Evolutionary conservation across 2,329 filamentous ascomycete genomes (phyloP).

Genomic region (Diaporthe sp.): DNA sequence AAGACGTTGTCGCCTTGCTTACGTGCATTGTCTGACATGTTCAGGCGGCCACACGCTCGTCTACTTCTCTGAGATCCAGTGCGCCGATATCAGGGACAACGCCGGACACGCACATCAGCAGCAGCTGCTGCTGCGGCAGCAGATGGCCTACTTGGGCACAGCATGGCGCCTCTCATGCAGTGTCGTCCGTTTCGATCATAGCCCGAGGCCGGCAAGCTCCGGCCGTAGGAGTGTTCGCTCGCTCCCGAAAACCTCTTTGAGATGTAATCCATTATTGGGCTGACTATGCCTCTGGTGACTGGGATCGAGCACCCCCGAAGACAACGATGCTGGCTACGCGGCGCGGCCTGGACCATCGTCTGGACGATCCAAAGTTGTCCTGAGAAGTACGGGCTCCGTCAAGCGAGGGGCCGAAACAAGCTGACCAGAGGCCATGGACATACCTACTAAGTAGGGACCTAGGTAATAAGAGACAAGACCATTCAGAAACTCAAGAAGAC

Average conservation of each 20-base stretch:
- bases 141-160: slow-evolving; percentile 10
- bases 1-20: background rate
- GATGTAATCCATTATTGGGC: background rate
- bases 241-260: background rate
- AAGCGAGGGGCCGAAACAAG: background rate
- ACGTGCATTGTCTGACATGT: background rate
- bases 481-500: background rate
- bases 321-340: background rate
- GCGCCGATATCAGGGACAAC: background rate
- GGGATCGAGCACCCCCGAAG: background rate
- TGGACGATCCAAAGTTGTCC: background rate
- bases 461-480: background rate
- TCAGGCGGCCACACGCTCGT: background rate
- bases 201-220: background rate
- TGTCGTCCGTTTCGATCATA: slow-evolving; percentile 11
- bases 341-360: background rate
- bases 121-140: no score
- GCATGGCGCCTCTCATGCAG: slow-evolving; percentile 24
- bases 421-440: background rate
- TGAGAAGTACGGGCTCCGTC: background rate
- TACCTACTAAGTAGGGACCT: no score
- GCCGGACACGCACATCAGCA: background rate
- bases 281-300: background rate
- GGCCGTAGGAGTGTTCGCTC: background rate
- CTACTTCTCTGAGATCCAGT: background rate